Evolutionary conservation across 768 basidiomycete genomes (phyloP), one percentile per base, ranked within the genome.

Genomic region (Fibroporia radiculosa): DNA sequence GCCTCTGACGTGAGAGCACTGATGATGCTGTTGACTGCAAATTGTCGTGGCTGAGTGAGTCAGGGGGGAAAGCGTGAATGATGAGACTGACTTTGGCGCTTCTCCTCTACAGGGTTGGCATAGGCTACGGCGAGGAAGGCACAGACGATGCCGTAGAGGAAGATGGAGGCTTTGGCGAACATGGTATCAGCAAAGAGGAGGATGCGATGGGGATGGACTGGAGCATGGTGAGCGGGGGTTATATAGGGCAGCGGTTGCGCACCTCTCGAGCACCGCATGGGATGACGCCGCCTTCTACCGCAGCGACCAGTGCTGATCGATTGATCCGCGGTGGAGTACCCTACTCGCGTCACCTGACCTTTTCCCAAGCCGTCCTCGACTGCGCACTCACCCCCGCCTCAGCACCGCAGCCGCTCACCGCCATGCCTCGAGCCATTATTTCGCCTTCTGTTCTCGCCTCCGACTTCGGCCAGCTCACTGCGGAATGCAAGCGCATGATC

Each of bases 401-500:
- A 40, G 36, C 19, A n/a, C 19, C 38, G 24, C 27, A 29, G 28
- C 45, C 38, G 33, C 44, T 31, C 10, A 8, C 29, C 16, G 35
- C 45, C 43, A 93, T 93, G 91, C 85, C 82, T 54, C 79, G 76
- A 54, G 81, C 90, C 12, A 97, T 98, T 68, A 91, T 99, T 63
- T 84, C 93, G 8, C 96, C 96, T 18, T 97, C 93, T 3, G 92
- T 98, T 33, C 84, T 99, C 14, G 95, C 96, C 45, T 93, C 89
- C 10, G 93, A 99, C 71, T 93, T 99, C 66, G 93, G 92, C 32
- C 84, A 95, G 59, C 79, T 99, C 55, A 84, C 82, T 40, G 84
- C 84, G 56, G 96, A 99, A 79, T 96, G 96, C 68, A 84, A 86
- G 62, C 77, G 93, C 39, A 98, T 99, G 93, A 91, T 97, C 49